Base-by-base conservation (phyloP, 257 asterid genomes). In the Craterostigma plantagineum region DNA sequence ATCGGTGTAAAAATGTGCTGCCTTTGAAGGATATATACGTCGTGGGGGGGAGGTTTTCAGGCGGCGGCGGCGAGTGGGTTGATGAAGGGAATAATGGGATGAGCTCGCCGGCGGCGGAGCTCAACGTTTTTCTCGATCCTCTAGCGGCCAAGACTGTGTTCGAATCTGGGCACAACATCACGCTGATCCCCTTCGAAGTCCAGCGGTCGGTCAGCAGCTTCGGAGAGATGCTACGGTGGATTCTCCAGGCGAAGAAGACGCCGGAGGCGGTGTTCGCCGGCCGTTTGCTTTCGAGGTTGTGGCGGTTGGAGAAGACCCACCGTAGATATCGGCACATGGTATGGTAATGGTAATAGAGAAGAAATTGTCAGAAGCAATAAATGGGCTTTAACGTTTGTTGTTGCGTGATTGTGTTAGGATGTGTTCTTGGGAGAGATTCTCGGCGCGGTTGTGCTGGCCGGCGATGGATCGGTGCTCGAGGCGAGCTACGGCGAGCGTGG, bases 51-150 rank as follows among this genome's bases (percentile, higher is more conserved):
- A 81, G 72, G 38, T 54, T 80, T 14, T 23, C 30, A 23, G 48
- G 59, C 16, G 34, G 37, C 4, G n/a, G n/a, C n/a, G n/a, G 37
- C 4, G 10, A 53, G 7, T 48, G 45, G 61, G 45, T 48, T 0
- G 68, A 69, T 33, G 65, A 53, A 50, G 93, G 93, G 61, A 84
- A 84, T 55, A 23, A 23, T 23, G 30, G 4, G 30, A 6, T 23
- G 30, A 23, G 6, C 34, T 48, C 63, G 48, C 61, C 35, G 79
- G n/a, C n/a, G n/a, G n/a, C 96, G 12, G 96, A 80, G 44, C 63
- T 79, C 42, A 84, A 84, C 34, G 69, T 80, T 76, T 84, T 72
- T 66, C 87, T 84, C 38, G 96, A 84, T 39, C 93, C 93, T 41
- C 58, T 70, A 45, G 93, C 85, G 17, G 93, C 93, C 55, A 58